phyloP scores from a whole-genome alignment of 163 green algal species.

The Scenedesmus sp. region DNA sequence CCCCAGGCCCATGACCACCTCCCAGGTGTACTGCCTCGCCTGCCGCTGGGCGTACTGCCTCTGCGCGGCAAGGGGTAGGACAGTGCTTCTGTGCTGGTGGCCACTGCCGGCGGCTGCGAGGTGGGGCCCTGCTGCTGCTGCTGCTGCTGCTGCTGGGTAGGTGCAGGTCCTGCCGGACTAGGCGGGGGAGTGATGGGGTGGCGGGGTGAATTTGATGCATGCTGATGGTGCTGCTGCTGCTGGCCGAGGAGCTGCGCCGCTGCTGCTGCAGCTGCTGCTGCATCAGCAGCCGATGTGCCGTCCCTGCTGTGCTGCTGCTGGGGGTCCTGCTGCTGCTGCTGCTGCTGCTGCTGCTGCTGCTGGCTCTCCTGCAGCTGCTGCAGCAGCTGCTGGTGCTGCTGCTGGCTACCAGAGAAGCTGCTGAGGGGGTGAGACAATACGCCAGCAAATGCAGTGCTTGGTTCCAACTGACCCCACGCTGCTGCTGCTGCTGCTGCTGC shows the following conservation, averaged over 20 bases:
- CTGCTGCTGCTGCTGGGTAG: conserved; percentile 23
- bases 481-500: not conserved
- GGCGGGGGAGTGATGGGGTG: not conserved
- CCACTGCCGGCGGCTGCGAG: conserved; percentile 11
- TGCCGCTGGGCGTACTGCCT: not conserved
- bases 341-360: not conserved
- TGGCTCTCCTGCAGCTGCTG: not conserved
- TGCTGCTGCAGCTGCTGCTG: not conserved
- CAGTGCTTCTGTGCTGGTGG: not conserved
- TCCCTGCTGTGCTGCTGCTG: not conserved
- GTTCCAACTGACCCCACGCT: not conserved
- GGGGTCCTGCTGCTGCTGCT: not conserved
- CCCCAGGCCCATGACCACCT: not conserved
- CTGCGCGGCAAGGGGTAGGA: not conserved
- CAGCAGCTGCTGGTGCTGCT: not conserved
- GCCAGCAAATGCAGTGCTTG: not conserved
- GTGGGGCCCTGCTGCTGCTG: not conserved
- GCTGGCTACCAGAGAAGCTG: not conserved
- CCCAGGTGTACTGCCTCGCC: not conserved
- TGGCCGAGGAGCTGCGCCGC: conserved; percentile 11
- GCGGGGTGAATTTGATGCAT: too few species aligned
- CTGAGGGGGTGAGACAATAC: not conserved
- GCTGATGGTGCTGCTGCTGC: not conserved
- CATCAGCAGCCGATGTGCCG: not conserved
- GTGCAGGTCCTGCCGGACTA: not conserved